Evolutionary conservation across 2,329 filamentous ascomycete species (phyloP).

Genomic region (Fusarium musae): DNA sequence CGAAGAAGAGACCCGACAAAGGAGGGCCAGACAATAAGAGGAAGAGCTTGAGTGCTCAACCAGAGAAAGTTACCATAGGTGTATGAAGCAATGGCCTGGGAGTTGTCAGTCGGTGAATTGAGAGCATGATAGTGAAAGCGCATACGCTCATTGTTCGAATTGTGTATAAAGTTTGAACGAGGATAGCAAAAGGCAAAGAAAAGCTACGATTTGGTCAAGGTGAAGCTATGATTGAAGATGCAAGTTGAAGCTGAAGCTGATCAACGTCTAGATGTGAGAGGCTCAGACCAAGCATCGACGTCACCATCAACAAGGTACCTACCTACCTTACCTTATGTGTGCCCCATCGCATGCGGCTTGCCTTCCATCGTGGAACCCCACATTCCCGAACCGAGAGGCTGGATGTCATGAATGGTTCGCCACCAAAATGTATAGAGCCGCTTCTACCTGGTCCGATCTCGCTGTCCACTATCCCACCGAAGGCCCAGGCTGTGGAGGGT

Average conservation of each 20-base stretch:
- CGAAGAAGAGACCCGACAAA: slow-evolving; percentile 59
- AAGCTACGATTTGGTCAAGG: background rate
- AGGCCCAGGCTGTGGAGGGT: background rate
- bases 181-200: background rate
- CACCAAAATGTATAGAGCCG: slow-evolving; percentile 14
- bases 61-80: slow-evolving; percentile 63
- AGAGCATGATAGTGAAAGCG: background rate
- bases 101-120: slow-evolving; percentile 4
- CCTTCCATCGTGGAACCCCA: background rate
- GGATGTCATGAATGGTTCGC: background rate
- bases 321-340: background rate
- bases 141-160: slow-evolving; percentile 36
- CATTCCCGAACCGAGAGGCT: slow-evolving; percentile 10
- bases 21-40: slow-evolving; percentile 60
- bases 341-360: slow-evolving; percentile 2
- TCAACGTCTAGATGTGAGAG: background rate
- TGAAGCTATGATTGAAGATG: background rate
- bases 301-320: slow-evolving; percentile 14
- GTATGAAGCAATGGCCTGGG: slow-evolving; percentile 61
- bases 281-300: slow-evolving; percentile 14
- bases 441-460: slow-evolving; percentile 34
- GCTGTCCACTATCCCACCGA: slow-evolving; percentile 5
- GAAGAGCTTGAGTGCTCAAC: slow-evolving; percentile 60
- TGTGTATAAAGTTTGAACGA: background rate
- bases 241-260: background rate